phyloP scores from a whole-genome alignment of 208 protist genomes.

The Wallacemonas sp. region DNA sequence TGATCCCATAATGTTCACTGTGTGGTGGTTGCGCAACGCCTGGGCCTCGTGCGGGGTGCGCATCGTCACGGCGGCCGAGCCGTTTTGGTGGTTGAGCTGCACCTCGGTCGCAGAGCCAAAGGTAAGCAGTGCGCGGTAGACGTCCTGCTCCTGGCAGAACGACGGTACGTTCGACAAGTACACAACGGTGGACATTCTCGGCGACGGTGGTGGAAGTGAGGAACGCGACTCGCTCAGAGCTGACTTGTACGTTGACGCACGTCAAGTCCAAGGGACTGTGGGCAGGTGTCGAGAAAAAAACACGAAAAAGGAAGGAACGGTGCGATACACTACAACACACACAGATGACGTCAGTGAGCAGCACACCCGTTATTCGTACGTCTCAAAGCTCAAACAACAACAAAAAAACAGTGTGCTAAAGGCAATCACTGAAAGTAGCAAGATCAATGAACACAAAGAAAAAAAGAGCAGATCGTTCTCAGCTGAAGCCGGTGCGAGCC shows the following conservation, averaged over 20 bases:
- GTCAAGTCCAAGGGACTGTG: no score
- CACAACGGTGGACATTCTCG: slow-evolving; percentile 53
- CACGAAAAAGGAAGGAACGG: slow-evolving; percentile 10
- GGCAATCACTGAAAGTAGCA: no score
- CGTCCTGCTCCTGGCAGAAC: slow-evolving; percentile 66
- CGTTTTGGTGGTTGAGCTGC: slow-evolving; percentile 34
- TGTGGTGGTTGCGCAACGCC: slow-evolving; percentile 51
- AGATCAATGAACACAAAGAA: no score
- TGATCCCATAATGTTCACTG: slow-evolving; percentile 69
- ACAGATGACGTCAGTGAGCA: no score
- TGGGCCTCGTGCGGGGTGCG: slow-evolving; percentile 69
- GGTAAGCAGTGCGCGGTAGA: slow-evolving; percentile 71
- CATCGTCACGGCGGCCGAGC: slow-evolving; percentile 80
- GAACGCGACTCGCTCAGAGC: background rate
- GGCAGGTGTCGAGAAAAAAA: slow-evolving; percentile 12
- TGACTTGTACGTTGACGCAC: background rate
- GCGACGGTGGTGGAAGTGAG: background rate
- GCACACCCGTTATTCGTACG: no score
- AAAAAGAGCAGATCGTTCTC: no score
- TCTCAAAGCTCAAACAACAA: no score
- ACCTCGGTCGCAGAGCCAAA: slow-evolving; percentile 70
- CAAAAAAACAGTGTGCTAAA: no score
- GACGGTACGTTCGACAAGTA: slow-evolving; percentile 69
- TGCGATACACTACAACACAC: no score
- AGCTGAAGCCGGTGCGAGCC: no score